Percentiles rank a stretch among this genome's conserved stretches.
Conservation (phyloP, 306 rosid species). For the Trifolium fragiferum region DNA sequence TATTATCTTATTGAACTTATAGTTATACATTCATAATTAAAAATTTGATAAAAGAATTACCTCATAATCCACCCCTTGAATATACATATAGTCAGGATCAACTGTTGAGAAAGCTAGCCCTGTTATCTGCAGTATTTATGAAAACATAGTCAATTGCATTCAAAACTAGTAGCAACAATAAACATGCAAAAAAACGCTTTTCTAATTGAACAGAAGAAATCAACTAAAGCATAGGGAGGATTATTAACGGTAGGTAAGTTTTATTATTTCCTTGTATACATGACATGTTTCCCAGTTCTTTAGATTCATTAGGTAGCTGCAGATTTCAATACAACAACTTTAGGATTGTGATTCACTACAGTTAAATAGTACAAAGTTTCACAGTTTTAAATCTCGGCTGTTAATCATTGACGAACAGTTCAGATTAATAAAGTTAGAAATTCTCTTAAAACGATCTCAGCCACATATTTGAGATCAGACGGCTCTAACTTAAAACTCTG, state of each 20-base stretch:
- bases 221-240: slow-evolving; percentile 25
- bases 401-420: too few species aligned
- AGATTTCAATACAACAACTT: slow-evolving; percentile 1
- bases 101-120: slow-evolving; percentile 79
- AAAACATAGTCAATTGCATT: slow-evolving; percentile 20
- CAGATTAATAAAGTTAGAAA: too few species aligned
- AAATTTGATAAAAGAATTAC: slow-evolving; percentile 40
- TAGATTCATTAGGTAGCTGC: neutral
- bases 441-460: too few species aligned
- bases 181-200: neutral
- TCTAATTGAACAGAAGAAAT: slow-evolving; percentile 13
- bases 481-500: too few species aligned
- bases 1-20: slow-evolving; percentile 10
- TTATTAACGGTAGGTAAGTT: neutral
- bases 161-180: slow-evolving; percentile 24
- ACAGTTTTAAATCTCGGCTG: too few species aligned
- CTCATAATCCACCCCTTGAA: slow-evolving; percentile 96
- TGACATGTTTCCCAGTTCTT: too few species aligned
- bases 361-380: too few species aligned
- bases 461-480: too few species aligned
- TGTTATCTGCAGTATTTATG: slow-evolving; percentile 68
- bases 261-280: too few species aligned
- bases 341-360: too few species aligned
- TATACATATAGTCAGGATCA: slow-evolving; percentile 70
- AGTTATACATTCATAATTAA: slow-evolving; percentile 1